Base-by-base conservation (phyloP, 2,329 filamentous ascomycete genomes). In the Tolypocladium guangdongense region DNA sequence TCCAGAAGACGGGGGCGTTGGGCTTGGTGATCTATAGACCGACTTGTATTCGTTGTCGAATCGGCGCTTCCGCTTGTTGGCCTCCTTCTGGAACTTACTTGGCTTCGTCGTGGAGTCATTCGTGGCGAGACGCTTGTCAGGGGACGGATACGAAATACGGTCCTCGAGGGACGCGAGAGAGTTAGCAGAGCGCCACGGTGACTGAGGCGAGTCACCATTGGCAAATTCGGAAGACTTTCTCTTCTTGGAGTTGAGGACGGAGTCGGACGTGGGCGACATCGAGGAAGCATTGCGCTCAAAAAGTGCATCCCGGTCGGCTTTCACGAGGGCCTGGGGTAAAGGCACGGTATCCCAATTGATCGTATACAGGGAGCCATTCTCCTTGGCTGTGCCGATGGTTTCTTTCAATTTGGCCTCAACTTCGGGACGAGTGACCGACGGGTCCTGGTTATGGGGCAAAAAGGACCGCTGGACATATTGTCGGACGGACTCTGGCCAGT, bases 81-180 rank as follows among this genome's bases (percentile, higher is more conserved):
- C 58, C 71, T 96, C 91, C 74, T 86, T 87, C 73, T 88, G 83
- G 69, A 86, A 93, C 88, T 95, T 95, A 93, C 89, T 95, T 77
- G 79, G 66, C 61, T 77, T 78, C 59, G 73, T 70, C 55, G 71
- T 62, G 52, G 73, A 69, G 58, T 78, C 75, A 60, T 77, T 75
- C 66, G 71, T 68, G 54, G 64, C 65, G 56, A 66, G 60, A 62
- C 70, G 71, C 61, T 75, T 76, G 46, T 67, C 65, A 49, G 66
- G 59, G 55, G 76, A 69, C 53, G 76, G 69, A 66, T 83, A 84
- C 60, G 85, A 84, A 66, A 92, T 80, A 62, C 90, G 89, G 66
- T 90, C 85, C 73, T 89, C 87, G 62, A 92, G 80, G 56, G 75
- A 68, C 56, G 66, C 64, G 54, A 68, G 71, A 53, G 66, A 69